These are phyloP conservation scores for Articulospora tetracladia DNA, from an alignment of 495 filamentous ascomycete species.

Conservation along the genomic window DNA sequence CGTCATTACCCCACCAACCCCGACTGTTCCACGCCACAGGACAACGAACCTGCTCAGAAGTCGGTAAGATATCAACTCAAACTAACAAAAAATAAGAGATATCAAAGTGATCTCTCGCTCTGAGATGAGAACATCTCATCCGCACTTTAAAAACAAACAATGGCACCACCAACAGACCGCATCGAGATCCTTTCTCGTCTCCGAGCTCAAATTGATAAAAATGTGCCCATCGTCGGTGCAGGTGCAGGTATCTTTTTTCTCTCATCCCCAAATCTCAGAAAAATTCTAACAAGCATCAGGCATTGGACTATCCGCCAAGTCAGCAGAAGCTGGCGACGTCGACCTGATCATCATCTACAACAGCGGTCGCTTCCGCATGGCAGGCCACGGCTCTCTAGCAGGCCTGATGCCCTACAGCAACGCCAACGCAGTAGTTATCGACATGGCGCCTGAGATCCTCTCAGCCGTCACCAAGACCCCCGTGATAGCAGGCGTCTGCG, in stretches of 20 bases:
- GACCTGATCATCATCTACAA: slow-evolving; percentile 73
- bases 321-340: slow-evolving; percentile 59
- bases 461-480: slow-evolving; percentile 56
- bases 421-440: slow-evolving; percentile 63
- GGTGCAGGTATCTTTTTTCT: slow-evolving; percentile 47
- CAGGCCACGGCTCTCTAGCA: slow-evolving; percentile 63
- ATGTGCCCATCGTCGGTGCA: slow-evolving; percentile 59
- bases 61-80: no score
- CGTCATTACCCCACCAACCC: no score
- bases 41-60: no score
- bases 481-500: slow-evolving; percentile 64
- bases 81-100: no score
- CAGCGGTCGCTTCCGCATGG: slow-evolving; percentile 70
- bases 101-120: neutral
- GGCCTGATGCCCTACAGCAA: slow-evolving; percentile 71
- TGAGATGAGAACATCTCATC: slow-evolving; percentile 18
- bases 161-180: slow-evolving; percentile 39
- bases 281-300: neutral
- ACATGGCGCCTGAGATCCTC: slow-evolving; percentile 62
- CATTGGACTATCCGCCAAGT: slow-evolving; percentile 69
- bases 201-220: slow-evolving; percentile 44
- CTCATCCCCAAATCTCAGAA: neutral
- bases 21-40: no score
- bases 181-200: slow-evolving; percentile 53
- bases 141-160: slow-evolving; percentile 10